Evolutionary conservation across 2,329 filamentous ascomycete genomes (phyloP).

Genomic region (Pseudohalonectria lignicola): DNA sequence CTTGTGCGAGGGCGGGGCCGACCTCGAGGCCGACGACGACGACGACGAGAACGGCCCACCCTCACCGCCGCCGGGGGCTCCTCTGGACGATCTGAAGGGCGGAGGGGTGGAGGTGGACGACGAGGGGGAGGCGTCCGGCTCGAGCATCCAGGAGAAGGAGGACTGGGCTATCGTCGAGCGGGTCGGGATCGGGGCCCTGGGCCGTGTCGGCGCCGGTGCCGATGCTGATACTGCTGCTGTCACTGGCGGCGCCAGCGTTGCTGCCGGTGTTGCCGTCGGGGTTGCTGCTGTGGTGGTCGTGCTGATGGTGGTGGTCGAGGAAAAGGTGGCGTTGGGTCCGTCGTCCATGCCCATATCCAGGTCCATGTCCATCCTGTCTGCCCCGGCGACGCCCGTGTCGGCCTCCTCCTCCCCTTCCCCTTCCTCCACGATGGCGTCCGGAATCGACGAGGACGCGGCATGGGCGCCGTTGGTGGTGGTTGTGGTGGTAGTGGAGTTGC

Average conservation of each 20-base stretch:
- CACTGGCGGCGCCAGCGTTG: not conserved
- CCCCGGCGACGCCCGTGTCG: constrained; percentile 3
- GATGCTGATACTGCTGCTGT: constrained; percentile 1
- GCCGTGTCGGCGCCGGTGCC: constrained; percentile 8
- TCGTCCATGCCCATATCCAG: constrained; percentile 9
- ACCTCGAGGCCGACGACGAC: constrained; percentile 13
- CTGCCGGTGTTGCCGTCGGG: not conserved
- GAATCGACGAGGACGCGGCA: constrained; percentile 4
- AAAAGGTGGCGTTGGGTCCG: no score
- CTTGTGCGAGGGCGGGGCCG: constrained; percentile 8
- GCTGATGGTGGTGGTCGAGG: no score
- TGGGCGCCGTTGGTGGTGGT: no score
- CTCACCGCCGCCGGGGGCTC: no score
- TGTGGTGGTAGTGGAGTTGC: no score
- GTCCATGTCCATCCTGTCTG: constrained; percentile 15
- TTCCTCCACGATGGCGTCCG: constrained; percentile 1
- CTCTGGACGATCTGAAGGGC: not conserved
- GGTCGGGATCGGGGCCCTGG: constrained; percentile 38
- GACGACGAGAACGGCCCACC: constrained; percentile 19
- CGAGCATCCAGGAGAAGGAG: constrained; percentile 72
- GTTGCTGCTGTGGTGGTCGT: constrained; percentile 2
- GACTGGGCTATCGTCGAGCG: constrained; percentile 61
- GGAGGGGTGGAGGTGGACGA: constrained; percentile 1
- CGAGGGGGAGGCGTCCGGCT: constrained; percentile 28
- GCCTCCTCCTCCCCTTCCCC: no score